These are phyloP conservation scores for Boletellus sp. DNA, from an alignment of 768 basidiomycete species.

Conservation along the genomic window DNA sequence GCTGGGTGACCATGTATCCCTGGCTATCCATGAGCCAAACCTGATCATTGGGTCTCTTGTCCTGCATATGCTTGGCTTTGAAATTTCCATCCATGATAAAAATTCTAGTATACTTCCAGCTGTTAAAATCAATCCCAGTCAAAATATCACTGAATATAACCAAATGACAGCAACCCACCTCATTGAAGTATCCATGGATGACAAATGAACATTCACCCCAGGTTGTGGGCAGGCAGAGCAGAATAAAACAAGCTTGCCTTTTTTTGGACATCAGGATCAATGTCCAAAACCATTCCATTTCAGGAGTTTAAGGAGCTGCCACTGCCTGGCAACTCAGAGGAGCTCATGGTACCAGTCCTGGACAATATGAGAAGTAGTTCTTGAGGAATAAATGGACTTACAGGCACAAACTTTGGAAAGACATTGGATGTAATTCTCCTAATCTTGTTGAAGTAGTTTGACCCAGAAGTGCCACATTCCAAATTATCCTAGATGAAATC, in stretches of 20 bases:
- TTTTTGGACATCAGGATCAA: not conserved
- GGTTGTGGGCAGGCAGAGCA: conserved; percentile 30
- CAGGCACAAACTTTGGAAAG: conserved; percentile 1
- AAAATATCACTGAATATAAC: not conserved
- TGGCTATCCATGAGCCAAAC: not conserved
- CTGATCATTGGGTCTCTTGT: not conserved
- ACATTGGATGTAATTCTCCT: not conserved
- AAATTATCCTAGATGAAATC: conserved; percentile 16
- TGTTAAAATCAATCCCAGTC: too few species aligned
- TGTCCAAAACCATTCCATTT: conserved; percentile 19
- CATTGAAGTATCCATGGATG: too few species aligned
- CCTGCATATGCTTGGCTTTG: not conserved
- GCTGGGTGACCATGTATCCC: not conserved
- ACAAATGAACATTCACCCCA: conserved; percentile 18
- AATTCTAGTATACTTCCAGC: not conserved
- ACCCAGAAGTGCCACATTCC: conserved; percentile 10
- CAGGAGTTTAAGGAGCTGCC: conserved; percentile 15
- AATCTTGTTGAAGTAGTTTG: conserved; percentile 10
- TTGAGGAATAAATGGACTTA: not conserved
- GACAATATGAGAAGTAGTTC: not conserved
- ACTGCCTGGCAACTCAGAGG: conserved; percentile 8
- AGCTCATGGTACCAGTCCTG: conserved; percentile 20
- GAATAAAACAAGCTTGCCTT: conserved; percentile 3
- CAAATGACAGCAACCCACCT: not conserved
- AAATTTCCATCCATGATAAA: conserved; percentile 16